These are phyloP conservation scores for Pythium aphanidermatum DNA, from an alignment of 352 stramenopile species.

Conservation along the genomic window DNA sequence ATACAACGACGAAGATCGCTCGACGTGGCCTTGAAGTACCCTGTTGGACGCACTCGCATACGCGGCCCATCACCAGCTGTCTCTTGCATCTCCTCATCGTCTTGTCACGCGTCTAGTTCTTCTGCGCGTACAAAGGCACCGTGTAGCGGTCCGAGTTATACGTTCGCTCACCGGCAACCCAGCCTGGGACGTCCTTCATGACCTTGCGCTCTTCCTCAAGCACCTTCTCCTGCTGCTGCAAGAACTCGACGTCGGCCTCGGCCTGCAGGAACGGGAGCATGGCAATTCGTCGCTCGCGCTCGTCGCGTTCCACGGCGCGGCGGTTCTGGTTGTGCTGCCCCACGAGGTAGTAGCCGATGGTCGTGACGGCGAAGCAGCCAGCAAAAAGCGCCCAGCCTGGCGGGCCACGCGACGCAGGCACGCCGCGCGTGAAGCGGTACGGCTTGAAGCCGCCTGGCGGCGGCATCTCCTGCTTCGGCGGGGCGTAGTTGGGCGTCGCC, in stretches of 20 bases:
- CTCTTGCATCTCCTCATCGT: too few species aligned
- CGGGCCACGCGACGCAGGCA: slow-evolving; percentile 58
- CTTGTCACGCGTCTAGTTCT: slow-evolving; percentile 35
- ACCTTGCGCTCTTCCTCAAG: slow-evolving; percentile 90
- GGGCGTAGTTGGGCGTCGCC: slow-evolving; percentile 76
- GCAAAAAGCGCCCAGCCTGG: slow-evolving; percentile 77
- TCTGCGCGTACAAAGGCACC: slow-evolving; percentile 71
- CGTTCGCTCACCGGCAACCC: slow-evolving; percentile 80
- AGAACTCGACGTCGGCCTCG: slow-evolving; percentile 91
- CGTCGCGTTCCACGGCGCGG: slow-evolving; percentile 62
- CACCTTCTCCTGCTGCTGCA: slow-evolving; percentile 82
- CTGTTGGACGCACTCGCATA: too few species aligned
- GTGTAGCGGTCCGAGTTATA: slow-evolving; percentile 88
- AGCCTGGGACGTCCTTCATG: slow-evolving; percentile 95
- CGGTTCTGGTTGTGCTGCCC: slow-evolving; percentile 73
- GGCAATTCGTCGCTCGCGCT: slow-evolving; percentile 90
- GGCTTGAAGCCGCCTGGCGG: slow-evolving; percentile 69
- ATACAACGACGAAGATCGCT: too few species aligned
- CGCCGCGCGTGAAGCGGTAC: slow-evolving; percentile 57
- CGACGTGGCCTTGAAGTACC: too few species aligned
- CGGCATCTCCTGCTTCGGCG: slow-evolving; percentile 80
- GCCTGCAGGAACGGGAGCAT: slow-evolving; percentile 94
- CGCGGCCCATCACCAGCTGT: too few species aligned
- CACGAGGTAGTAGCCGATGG: slow-evolving; percentile 68
- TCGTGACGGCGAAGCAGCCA: slow-evolving; percentile 64